Evolutionary conservation across 2,329 filamentous ascomycete species (phyloP).

Genomic region (Xylaria sp.): DNA sequence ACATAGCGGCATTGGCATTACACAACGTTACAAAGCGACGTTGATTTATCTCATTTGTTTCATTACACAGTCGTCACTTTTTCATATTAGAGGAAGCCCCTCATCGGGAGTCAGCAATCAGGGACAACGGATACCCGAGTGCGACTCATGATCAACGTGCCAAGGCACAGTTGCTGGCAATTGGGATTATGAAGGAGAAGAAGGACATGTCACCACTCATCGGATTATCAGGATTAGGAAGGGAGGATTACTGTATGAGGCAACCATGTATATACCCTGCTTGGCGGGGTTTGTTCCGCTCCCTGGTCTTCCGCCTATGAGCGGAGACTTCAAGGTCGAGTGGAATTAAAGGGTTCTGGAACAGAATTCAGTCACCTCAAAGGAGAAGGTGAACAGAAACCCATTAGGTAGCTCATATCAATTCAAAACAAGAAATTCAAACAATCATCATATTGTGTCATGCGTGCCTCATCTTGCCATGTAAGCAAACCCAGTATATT

Average conservation of each 20-base stretch:
- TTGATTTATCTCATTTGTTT: constrained; percentile 35
- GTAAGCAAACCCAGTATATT: constrained; percentile 7
- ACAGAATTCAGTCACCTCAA: constrained; percentile 14
- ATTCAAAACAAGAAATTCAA: constrained; percentile 24
- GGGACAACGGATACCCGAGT: constrained; percentile 14
- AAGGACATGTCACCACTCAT: constrained; percentile 40
- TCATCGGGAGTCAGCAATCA: constrained; percentile 9
- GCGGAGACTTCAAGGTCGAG: constrained; percentile 38
- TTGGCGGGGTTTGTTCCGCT: constrained; percentile 35
- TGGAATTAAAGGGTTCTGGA: constrained; percentile 30
- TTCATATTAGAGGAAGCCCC: constrained; percentile 13
- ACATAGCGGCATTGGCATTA: constrained; percentile 43
- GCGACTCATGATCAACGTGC: constrained; percentile 28
- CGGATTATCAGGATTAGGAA: constrained; percentile 29
- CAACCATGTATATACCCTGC: constrained; percentile 29
- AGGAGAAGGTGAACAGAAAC: constrained; percentile 22
- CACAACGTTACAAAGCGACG: constrained; percentile 39
- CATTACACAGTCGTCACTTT: constrained; percentile 14
- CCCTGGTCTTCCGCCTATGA: constrained; percentile 35
- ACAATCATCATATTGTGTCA: constrained; percentile 10
- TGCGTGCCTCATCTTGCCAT: constrained; percentile 2
- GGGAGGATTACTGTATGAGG: constrained; percentile 36
- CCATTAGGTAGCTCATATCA: constrained; percentile 19
- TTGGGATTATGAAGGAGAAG: constrained; percentile 16
- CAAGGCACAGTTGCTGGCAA: constrained; percentile 10